Evolutionary conservation across 139 green algal species (phyloP).

Genomic region (Pycnococcus provasolii): DNA sequence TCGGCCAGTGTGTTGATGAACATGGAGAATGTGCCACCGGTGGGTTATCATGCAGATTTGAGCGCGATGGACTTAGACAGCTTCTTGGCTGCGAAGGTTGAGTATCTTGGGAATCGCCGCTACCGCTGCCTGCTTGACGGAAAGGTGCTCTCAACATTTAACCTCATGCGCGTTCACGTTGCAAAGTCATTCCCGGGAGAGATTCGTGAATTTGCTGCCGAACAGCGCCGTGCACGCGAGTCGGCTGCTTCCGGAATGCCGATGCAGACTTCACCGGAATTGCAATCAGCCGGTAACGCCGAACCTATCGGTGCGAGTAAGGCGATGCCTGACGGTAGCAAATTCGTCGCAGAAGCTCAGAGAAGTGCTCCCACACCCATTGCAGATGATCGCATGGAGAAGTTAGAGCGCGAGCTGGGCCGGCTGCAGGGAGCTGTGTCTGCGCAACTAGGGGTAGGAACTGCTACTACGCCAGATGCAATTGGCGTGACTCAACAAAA

Average conservation of each 20-base stretch:
- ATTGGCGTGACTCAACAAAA: no score
- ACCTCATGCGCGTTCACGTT: slow-evolving; percentile 17
- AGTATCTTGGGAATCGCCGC: slow-evolving; percentile 18
- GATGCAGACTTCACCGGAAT: not conserved
- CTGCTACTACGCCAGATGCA: no score
- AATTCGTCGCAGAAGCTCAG: no score
- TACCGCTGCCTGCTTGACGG: slow-evolving; percentile 16
- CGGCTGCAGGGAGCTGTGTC: no score
- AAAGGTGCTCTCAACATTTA: slow-evolving; percentile 11
- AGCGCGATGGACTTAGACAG: not conserved
- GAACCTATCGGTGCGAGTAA: not conserved
- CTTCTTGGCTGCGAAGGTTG: slow-evolving; percentile 7
- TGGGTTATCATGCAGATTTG: no score
- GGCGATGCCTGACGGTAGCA: not conserved
- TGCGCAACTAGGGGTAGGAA: no score
- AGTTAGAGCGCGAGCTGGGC: no score
- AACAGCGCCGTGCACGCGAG: not conserved
- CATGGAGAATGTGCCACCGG: no score
- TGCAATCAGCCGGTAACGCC: not conserved
- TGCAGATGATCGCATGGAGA: no score
- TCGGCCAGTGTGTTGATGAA: no score
- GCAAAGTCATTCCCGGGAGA: slow-evolving; percentile 8
- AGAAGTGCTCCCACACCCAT: no score
- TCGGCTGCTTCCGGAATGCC: not conserved
- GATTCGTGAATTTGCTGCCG: not conserved